Evolutionary conservation across 176 grass and related monocot genomes (phyloP).

Genomic region (Elaeis guineensis): DNA sequence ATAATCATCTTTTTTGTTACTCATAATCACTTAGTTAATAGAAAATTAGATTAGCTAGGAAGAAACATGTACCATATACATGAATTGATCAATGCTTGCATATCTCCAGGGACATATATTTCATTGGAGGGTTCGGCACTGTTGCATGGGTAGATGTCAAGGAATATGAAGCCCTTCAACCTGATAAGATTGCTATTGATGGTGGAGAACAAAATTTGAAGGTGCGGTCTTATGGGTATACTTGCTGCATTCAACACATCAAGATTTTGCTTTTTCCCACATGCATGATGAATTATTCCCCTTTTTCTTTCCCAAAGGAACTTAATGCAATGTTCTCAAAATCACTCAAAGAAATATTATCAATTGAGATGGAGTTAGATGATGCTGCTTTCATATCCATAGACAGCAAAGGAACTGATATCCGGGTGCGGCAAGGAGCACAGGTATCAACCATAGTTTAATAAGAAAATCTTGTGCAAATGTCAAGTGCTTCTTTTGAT

Average conservation of each 20-base stretch:
- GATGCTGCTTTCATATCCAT: conserved; percentile 96
- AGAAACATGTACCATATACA: too few relatives aligned
- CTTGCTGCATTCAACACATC: too few relatives aligned
- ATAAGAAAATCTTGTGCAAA: too few relatives aligned
- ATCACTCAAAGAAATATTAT: conserved; percentile 79
- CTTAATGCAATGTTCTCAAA: conserved; percentile 92
- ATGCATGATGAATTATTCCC: neutral
- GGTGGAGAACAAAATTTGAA: conserved; percentile 88
- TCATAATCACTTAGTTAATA: too few relatives aligned
- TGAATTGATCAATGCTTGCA: too few relatives aligned
- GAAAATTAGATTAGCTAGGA: too few relatives aligned
- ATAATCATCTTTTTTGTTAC: too few relatives aligned
- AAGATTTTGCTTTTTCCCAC: too few relatives aligned
- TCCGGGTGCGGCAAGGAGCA: conserved; percentile 87
- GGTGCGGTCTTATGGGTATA: conserved; percentile 20
- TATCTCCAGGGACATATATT: conserved; percentile 70
- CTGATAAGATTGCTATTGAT: conserved; percentile 87
- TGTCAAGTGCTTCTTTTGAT: too few relatives aligned
- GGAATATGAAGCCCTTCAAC: conserved; percentile 68
- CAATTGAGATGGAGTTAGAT: conserved; percentile 69
- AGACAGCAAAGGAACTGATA: conserved; percentile 96
- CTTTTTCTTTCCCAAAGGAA: conserved; percentile 38
- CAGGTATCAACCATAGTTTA: conserved; percentile 40
- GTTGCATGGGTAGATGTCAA: conserved; percentile 97
- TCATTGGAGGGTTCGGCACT: conserved; percentile 98